Evolutionary conservation across 139 green algal species (phyloP).

Genomic region (Coelastrella sp.): DNA sequence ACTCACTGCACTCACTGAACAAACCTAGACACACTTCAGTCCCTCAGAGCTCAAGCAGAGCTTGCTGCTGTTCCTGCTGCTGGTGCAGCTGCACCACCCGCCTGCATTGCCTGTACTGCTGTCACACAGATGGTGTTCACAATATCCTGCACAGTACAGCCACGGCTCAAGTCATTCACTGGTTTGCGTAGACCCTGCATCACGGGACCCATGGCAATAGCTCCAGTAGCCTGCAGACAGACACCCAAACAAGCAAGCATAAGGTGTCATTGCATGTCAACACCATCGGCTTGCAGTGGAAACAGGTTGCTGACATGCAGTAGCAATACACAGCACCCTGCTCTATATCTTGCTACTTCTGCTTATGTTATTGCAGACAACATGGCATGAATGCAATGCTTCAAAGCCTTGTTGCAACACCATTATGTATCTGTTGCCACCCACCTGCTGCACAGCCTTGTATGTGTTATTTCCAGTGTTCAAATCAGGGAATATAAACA

Average conservation of each 20-base stretch:
- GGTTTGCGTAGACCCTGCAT: slow-evolving; percentile 90
- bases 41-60: neutral
- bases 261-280: no score
- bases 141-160: slow-evolving; percentile 93
- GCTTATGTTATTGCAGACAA: no score
- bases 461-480: slow-evolving; percentile 94
- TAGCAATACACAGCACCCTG: no score
- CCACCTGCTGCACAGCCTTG: slow-evolving; percentile 76
- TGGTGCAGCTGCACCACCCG: neutral
- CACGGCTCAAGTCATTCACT: slow-evolving; percentile 92
- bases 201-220: slow-evolving; percentile 89
- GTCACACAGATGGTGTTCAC: slow-evolving; percentile 91
- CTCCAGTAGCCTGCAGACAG: slow-evolving; percentile 75
- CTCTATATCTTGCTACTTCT: no score
- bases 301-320: no score
- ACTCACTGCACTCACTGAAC: neutral
- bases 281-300: no score
- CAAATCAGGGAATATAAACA: slow-evolving; percentile 94
- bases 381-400: no score
- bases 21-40: neutral
- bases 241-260: neutral
- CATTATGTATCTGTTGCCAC: slow-evolving; percentile 1
- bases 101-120: neutral
- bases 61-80: neutral
- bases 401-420: no score